Conservation (phyloP, 2,329 filamentous ascomycete genomes). For the Pyrenochaeta sp. region DNA sequence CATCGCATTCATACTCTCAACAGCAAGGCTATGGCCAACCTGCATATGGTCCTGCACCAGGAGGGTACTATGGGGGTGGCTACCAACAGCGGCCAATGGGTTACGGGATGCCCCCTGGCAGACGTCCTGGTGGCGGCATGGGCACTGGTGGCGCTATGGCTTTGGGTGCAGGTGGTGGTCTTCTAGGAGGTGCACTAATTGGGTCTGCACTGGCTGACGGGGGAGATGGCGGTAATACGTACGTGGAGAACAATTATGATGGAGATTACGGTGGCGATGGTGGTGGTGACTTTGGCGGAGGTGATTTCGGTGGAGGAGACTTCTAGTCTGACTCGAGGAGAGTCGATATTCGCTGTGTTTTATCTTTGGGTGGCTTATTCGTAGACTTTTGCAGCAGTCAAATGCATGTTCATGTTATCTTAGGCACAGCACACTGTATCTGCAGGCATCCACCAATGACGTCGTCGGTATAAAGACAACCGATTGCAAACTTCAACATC, state of each 20-base stretch:
- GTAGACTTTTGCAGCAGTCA: slow-evolving; percentile 1
- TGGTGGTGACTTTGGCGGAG: slow-evolving; percentile 31
- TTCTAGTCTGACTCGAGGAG: slow-evolving; percentile 9
- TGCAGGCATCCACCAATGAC: slow-evolving; percentile 30
- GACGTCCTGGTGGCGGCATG: slow-evolving; percentile 57
- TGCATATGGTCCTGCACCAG: slow-evolving; percentile 26
- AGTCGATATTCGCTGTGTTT: neutral
- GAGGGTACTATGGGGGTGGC: slow-evolving; percentile 20
- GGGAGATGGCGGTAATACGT: slow-evolving; percentile 31
- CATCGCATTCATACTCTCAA: slow-evolving; percentile 47
- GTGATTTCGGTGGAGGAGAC: slow-evolving; percentile 37
- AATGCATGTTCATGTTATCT: neutral
- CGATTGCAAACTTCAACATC: slow-evolving; percentile 19
- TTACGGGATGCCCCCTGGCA: slow-evolving; percentile 43
- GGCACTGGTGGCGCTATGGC: slow-evolving; percentile 78
- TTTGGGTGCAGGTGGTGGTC: slow-evolving; percentile 79
- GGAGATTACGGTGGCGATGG: slow-evolving; percentile 29
- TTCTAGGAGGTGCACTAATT: slow-evolving; percentile 79
- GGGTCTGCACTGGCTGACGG: slow-evolving; percentile 66
- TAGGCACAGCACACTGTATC: too few relatives aligned
- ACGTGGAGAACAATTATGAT: slow-evolving; percentile 14
- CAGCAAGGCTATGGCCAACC: slow-evolving; percentile 33
- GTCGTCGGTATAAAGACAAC: slow-evolving; percentile 22
- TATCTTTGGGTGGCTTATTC: slow-evolving; percentile 1
- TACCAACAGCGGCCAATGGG: slow-evolving; percentile 52